Base-by-base conservation (phyloP, 768 basidiomycete genomes). In the Daedalea quercina region DNA sequence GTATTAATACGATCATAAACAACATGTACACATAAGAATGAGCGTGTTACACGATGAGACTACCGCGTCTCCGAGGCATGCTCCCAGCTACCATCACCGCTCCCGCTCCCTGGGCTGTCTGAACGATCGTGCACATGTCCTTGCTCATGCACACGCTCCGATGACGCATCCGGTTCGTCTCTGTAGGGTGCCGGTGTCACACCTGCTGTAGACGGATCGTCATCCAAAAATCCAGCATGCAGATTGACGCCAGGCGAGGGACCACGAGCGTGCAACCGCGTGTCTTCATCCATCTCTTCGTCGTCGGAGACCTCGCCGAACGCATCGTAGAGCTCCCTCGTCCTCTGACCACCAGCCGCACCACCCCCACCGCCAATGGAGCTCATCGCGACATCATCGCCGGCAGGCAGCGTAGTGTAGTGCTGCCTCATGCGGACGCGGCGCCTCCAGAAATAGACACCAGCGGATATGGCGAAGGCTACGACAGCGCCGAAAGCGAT, bases 291-390 rank as follows among this genome's bases (percentile, higher is more conserved):
- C 13, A 72, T 82, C 54, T 87, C 84, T 53, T 87, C 84, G 43
- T 90, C 87, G 55, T 91, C 93, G 26, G 85, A 87, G 24, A 84
- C 77, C 63, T 93, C 92, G 33, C 92, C 93, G 69, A 98, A 98
- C 17, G 95, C 94, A 68, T 98, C 94, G 62, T 97, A 98, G 56
- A 99, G 65, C 69, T 97, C 95, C 70, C 87, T 87, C 47, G 93
- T 88, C 47, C 84, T 76, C 34, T 76, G 71, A 22, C 75, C 60
- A 2, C 56, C 51, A 15, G 61, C 57, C 31, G 65, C 59, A 12
- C 68, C 57, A 25, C 72, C 68, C 3, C 71, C 63, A 22, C 74
- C 67, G 19, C 78, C 74, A 26, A 96, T 67, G 3, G 85, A 66
- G 47, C 77, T 81, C 91, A 98, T 92, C 8, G 84, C 81, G 50